phyloP scores from a whole-genome alignment of 2,329 filamentous ascomycete genomes.

The Arthrobotrys entomopaga region DNA sequence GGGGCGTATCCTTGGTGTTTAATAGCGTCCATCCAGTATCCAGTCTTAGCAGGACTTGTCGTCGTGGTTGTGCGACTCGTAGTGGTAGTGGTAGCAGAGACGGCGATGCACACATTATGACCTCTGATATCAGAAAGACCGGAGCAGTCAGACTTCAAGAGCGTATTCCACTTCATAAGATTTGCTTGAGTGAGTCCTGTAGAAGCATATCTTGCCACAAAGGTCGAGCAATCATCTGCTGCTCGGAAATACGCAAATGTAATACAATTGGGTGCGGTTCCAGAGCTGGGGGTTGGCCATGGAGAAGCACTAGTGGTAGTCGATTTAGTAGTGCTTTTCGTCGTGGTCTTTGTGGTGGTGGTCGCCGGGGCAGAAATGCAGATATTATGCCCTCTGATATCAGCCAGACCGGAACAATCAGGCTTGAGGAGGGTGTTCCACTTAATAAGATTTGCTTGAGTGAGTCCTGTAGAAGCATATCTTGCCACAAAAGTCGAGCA shows the following conservation, averaged over 20 bases:
- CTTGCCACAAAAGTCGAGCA: constrained; percentile 5
- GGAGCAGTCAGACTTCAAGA: constrained; percentile 24
- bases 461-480: constrained; percentile 18
- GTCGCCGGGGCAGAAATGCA: neutral
- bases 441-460: constrained; percentile 13
- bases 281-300: constrained; percentile 1
- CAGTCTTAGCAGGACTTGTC: neutral
- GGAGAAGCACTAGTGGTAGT: too few species aligned
- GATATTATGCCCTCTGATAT: constrained; percentile 3
- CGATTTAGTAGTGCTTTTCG: too few species aligned
- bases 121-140: constrained; percentile 5
- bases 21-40: constrained; percentile 43
- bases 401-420: constrained; percentile 20
- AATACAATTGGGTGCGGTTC: constrained; percentile 7
- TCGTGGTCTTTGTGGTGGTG: neutral
- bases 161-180: constrained; percentile 26
- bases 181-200: constrained; percentile 5
- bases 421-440: constrained; percentile 22
- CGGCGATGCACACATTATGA: constrained; percentile 12
- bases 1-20: constrained; percentile 43
- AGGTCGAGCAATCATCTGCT: neutral
- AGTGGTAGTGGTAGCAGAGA: constrained; percentile 4
- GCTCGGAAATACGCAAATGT: constrained; percentile 1
- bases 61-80: constrained; percentile 2
- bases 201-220: constrained; percentile 17